Evolutionary conservation across 768 basidiomycete genomes (phyloP).

Genomic region (Suillus variegatus): DNA sequence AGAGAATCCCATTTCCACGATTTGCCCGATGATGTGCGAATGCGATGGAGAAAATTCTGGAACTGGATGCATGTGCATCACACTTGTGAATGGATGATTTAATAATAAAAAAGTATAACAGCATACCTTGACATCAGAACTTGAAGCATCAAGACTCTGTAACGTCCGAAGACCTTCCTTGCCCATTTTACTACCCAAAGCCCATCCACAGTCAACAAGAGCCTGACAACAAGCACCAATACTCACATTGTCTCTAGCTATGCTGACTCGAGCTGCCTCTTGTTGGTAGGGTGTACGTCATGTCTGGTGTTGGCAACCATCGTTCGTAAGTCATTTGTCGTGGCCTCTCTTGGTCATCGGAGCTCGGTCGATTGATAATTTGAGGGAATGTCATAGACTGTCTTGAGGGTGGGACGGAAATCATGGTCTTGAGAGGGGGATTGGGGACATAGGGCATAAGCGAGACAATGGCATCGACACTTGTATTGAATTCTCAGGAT

Average conservation of each 20-base stretch:
- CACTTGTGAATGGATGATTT: no score
- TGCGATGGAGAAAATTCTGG: no score
- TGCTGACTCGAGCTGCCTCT: no score
- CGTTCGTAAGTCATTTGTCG: slow-evolving; percentile 54
- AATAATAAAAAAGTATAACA: no score
- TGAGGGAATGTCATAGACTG: slow-evolving; percentile 46
- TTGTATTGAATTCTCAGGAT: neutral
- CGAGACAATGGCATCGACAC: slow-evolving; percentile 29
- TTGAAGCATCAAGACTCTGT: no score
- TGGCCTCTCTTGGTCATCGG: slow-evolving; percentile 58
- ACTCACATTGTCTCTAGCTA: no score
- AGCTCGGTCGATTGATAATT: slow-evolving; percentile 58
- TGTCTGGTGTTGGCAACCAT: slow-evolving; percentile 56
- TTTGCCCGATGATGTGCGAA: slow-evolving; percentile 88
- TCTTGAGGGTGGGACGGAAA: slow-evolving; percentile 51
- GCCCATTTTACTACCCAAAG: no score
- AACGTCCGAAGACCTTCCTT: no score
- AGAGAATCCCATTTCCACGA: slow-evolving; percentile 96
- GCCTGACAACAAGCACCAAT: no score
- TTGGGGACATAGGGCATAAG: slow-evolving; percentile 29
- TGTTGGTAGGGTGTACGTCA: slow-evolving; percentile 36
- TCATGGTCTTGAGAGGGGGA: slow-evolving; percentile 47
- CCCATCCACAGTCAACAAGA: no score
- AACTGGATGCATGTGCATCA: no score
- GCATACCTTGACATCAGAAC: no score